These are phyloP conservation scores for Fagus crenata DNA, from an alignment of 306 rosid genomes.

Conservation along the genomic window DNA sequence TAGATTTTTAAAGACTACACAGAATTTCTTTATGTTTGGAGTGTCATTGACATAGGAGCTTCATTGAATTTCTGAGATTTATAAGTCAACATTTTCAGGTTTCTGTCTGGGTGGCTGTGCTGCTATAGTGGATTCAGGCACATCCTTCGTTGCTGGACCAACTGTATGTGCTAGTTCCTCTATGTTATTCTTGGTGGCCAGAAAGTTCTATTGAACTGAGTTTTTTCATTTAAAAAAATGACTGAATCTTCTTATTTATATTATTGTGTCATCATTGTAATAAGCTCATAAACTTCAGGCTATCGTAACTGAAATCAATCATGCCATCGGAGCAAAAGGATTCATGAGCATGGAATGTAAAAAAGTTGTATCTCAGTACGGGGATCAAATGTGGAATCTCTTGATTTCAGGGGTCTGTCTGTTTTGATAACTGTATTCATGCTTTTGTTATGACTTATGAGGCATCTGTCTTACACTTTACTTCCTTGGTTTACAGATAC, in stretches of 20 bases:
- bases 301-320: constrained; percentile 8
- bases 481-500: constrained; percentile 8
- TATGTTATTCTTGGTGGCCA: background rate
- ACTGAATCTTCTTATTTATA: background rate
- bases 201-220: background rate
- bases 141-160: constrained; percentile 18
- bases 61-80: background rate
- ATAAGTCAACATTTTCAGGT: background rate
- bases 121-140: constrained; percentile 22
- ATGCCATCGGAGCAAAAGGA: constrained; percentile 18
- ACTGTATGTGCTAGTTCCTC: background rate
- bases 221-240: background rate
- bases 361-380: constrained; percentile 22
- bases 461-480: background rate
- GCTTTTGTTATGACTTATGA: background rate
- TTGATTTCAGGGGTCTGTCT: constrained; percentile 20
- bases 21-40: background rate
- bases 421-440: background rate
- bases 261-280: background rate
- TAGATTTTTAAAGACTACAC: background rate
- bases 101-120: constrained; percentile 7
- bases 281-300: constrained; percentile 1
- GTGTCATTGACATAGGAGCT: background rate
- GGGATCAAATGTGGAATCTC: constrained; percentile 22
- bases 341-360: background rate